Conservation (phyloP, 495 filamentous ascomycete genomes). For the Cenococcum geophilum region DNA sequence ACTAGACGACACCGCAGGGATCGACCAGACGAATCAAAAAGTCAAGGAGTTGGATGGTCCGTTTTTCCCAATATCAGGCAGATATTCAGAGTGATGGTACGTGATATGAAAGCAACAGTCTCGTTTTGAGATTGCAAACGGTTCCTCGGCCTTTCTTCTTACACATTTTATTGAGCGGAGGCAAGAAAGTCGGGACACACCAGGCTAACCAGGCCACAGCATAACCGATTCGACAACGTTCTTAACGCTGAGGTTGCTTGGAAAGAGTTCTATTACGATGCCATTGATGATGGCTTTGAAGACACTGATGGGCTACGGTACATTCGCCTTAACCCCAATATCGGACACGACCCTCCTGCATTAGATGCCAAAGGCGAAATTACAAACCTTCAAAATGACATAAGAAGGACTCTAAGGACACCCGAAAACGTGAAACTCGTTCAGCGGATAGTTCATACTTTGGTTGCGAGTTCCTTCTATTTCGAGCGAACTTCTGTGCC, state of each 20-base stretch:
- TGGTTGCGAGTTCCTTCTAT: slow-evolving; percentile 33
- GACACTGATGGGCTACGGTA: slow-evolving; percentile 18
- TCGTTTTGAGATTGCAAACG: too few species aligned
- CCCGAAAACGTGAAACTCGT: slow-evolving; percentile 8
- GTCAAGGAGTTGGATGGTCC: too few species aligned
- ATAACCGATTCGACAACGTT: slow-evolving; percentile 27
- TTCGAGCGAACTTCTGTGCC: slow-evolving; percentile 12
- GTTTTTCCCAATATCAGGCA: too few species aligned
- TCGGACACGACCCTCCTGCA: slow-evolving; percentile 21
- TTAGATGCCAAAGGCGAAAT: slow-evolving; percentile 28
- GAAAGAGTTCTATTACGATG: slow-evolving; percentile 23
- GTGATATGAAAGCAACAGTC: too few species aligned
- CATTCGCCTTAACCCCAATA: slow-evolving; percentile 25
- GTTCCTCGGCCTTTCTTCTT: too few species aligned
- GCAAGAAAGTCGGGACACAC: too few species aligned
- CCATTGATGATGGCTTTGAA: slow-evolving; percentile 4
- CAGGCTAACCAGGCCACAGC: too few species aligned
- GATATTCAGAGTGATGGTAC: too few species aligned
- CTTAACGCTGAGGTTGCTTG: slow-evolving; percentile 25
- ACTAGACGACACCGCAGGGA: too few species aligned
- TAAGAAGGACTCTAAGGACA: neutral
- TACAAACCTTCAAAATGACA: slow-evolving; percentile 9
- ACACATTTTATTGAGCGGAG: too few species aligned
- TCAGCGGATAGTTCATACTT: slow-evolving; percentile 9
- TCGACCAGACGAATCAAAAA: too few species aligned